These are phyloP conservation scores for Fusarium sp. DNA, from an alignment of 2,329 filamentous ascomycete species.

Conservation along the genomic window DNA sequence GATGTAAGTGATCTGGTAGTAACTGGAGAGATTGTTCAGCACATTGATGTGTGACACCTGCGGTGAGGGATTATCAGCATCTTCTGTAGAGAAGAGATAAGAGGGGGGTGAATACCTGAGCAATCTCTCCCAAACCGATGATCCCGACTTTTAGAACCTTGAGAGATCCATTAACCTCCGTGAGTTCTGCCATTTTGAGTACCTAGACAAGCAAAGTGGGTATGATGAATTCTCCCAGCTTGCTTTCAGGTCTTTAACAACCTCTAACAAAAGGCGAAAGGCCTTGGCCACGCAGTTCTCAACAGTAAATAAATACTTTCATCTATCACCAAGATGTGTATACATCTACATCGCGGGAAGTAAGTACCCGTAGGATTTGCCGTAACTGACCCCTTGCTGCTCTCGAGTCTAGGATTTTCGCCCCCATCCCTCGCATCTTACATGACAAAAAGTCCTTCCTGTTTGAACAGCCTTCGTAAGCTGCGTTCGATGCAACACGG, in stretches of 20 bases:
- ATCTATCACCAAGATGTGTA: neutral
- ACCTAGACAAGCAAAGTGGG: neutral
- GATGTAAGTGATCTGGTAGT: slow-evolving; percentile 59
- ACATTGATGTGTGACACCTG: slow-evolving; percentile 65
- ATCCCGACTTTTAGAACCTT: slow-evolving; percentile 13
- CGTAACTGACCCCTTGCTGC: neutral
- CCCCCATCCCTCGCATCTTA: neutral
- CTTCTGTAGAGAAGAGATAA: neutral
- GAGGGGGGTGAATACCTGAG: slow-evolving; percentile 5
- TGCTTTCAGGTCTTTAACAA: neutral
- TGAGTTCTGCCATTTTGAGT: slow-evolving; percentile 1
- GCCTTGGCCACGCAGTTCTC: neutral
- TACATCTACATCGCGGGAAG: neutral
- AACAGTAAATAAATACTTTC: neutral
- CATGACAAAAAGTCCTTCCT: neutral
- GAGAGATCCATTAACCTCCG: neutral
- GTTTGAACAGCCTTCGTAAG: neutral
- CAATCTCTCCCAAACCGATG: slow-evolving; percentile 20
- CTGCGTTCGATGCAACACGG: neutral
- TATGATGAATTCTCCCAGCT: too few relatives aligned
- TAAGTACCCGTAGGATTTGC: neutral
- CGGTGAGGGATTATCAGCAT: slow-evolving; percentile 1
- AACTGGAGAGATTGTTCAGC: slow-evolving; percentile 54
- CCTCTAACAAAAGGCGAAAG: neutral
- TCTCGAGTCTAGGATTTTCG: neutral